Percentiles rank a stretch among this genome's conserved stretches.
Evolutionary conservation across 495 filamentous ascomycete species (phyloP).

Genomic region (Terfezia boudieri): DNA sequence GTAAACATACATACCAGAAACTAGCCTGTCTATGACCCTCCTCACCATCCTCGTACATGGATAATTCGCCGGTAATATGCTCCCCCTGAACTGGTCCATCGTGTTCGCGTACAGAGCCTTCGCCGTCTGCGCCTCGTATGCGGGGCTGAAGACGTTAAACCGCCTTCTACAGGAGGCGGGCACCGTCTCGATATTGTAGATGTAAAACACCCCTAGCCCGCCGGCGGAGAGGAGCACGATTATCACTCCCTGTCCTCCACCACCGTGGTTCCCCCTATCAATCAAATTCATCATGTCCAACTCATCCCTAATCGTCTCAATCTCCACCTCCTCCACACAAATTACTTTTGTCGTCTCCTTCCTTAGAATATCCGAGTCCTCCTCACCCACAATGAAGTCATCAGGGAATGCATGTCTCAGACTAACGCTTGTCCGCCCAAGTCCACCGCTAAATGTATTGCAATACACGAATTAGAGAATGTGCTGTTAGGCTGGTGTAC

Average conservation of each 20-base stretch:
- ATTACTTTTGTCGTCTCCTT: slow-evolving; percentile 34
- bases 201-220: slow-evolving; percentile 29
- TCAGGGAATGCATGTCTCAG: slow-evolving; percentile 71
- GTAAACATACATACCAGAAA: too few relatives aligned
- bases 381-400: slow-evolving; percentile 85
- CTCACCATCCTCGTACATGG: slow-evolving; percentile 33
- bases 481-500: background rate
- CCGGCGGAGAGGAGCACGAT: slow-evolving; percentile 1
- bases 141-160: slow-evolving; percentile 51
- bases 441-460: slow-evolving; percentile 39
- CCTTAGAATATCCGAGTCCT: slow-evolving; percentile 62
- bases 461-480: background rate
- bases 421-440: slow-evolving; percentile 89
- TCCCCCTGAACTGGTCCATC: slow-evolving; percentile 17
- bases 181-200: slow-evolving; percentile 53
- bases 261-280: slow-evolving; percentile 62
- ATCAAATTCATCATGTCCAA: slow-evolving; percentile 69
- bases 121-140: slow-evolving; percentile 30
- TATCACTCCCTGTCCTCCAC: too few relatives aligned
- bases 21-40: slow-evolving; percentile 33
- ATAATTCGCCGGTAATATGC: slow-evolving; percentile 31
- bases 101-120: slow-evolving; percentile 18
- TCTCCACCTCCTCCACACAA: slow-evolving; percentile 47
- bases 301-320: slow-evolving; percentile 41
- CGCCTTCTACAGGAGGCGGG: slow-evolving; percentile 57